Conservation (phyloP, 805 yeast genomes). For the Lipomyces yamadae region DNA sequence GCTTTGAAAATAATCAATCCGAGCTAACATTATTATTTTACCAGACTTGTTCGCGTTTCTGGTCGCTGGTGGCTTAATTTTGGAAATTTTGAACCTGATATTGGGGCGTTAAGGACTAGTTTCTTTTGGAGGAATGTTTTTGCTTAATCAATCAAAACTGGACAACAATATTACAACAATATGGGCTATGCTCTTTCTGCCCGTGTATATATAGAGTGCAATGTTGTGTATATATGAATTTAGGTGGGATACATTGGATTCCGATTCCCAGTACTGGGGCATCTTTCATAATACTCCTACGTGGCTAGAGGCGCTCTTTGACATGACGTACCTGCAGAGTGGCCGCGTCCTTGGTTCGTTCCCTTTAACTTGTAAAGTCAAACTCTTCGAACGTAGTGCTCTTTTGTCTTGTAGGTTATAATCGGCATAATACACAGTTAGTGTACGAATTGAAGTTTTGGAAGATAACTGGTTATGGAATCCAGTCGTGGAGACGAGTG, state of each 20-base stretch:
- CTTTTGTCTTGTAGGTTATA: too few relatives aligned
- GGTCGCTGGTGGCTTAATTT: constrained; percentile 31
- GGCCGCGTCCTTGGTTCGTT: too few relatives aligned
- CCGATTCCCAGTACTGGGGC: background rate
- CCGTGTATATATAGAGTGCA: background rate
- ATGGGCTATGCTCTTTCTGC: too few relatives aligned
- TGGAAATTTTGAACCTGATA: constrained; percentile 29
- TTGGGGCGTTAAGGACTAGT: constrained; percentile 15
- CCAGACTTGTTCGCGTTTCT: constrained; percentile 30
- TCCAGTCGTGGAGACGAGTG: too few relatives aligned
- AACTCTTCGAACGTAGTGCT: too few relatives aligned
- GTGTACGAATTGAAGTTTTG: too few relatives aligned
- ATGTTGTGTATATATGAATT: background rate
- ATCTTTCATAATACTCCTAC: background rate
- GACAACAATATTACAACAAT: too few relatives aligned
- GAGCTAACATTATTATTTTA: background rate
- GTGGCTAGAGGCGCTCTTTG: background rate
- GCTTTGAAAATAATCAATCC: background rate
- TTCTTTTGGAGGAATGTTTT: background rate
- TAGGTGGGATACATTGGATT: background rate
- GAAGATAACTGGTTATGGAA: too few relatives aligned
- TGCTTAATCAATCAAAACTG: background rate
- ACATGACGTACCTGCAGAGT: too few relatives aligned
- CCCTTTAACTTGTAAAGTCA: too few relatives aligned
- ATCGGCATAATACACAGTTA: too few relatives aligned